phyloP scores from a whole-genome alignment of 768 basidiomycete species.

The Lanmaoa pseudosensibilis region DNA sequence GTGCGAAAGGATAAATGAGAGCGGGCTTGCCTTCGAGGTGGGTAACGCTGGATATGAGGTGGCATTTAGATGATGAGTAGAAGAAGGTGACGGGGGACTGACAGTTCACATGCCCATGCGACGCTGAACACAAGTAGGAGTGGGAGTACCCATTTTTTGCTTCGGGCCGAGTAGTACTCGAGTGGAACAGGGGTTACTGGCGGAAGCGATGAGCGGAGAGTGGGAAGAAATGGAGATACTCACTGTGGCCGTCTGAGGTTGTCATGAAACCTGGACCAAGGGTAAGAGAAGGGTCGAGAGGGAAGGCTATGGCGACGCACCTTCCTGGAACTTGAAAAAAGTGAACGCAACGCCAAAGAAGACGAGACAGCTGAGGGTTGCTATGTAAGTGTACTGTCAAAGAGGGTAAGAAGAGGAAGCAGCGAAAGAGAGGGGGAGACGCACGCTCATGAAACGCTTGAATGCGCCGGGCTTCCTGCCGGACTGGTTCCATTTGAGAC shows the following conservation, averaged over 20 bases:
- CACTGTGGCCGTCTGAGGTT: slow-evolving; percentile 12
- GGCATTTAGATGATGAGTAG: slow-evolving; percentile 1
- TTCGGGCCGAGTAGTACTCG: slow-evolving; percentile 44
- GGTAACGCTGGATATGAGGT: slow-evolving; percentile 51
- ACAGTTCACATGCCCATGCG: slow-evolving; percentile 81
- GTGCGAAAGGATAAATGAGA: neutral
- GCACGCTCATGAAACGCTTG: slow-evolving; percentile 87
- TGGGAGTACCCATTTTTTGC: slow-evolving; percentile 60
- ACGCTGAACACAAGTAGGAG: slow-evolving; percentile 69
- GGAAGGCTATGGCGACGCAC: slow-evolving; percentile 33
- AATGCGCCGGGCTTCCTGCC: slow-evolving; percentile 82
- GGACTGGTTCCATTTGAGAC: slow-evolving; percentile 64
- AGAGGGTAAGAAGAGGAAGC: slow-evolving; percentile 15
- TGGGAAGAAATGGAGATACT: neutral
- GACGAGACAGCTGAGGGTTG: slow-evolving; percentile 63
- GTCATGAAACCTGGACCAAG: slow-evolving; percentile 16
- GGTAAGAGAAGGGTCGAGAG: neutral
- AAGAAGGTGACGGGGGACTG: slow-evolving; percentile 2
- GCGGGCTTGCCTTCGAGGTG: slow-evolving; percentile 68
- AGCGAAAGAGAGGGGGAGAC: slow-evolving; percentile 24
- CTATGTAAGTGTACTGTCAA: slow-evolving; percentile 76
- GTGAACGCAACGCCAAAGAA: slow-evolving; percentile 63
- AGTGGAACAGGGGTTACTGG: slow-evolving; percentile 61
- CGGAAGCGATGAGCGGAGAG: slow-evolving; percentile 3
- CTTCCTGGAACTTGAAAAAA: slow-evolving; percentile 71